Conservation (phyloP, 306 rosid species). For the Inga oerstediana region DNA sequence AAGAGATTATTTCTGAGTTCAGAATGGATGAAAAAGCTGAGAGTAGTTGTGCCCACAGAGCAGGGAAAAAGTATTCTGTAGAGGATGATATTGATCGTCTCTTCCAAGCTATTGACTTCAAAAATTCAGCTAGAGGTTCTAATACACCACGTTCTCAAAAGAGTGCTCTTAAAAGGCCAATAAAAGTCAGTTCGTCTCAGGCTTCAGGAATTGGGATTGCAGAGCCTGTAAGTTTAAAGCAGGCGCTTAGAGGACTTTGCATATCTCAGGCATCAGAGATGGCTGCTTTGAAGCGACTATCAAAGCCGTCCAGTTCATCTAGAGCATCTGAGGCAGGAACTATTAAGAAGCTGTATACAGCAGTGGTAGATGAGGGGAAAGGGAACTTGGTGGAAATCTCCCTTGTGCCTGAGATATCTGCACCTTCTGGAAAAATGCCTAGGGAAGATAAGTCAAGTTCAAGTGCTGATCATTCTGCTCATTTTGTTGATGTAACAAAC, state of each 20-base stretch:
- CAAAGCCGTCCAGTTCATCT: slow-evolving; percentile 73
- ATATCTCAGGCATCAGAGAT: slow-evolving; percentile 98
- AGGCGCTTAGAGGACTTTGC: slow-evolving; percentile 96
- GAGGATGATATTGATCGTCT: slow-evolving; percentile 91
- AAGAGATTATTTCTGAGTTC: slow-evolving; percentile 53
- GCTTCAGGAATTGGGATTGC: slow-evolving; percentile 92
- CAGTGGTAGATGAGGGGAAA: slow-evolving; percentile 76
- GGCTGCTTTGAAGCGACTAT: slow-evolving; percentile 90
- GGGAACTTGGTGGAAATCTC: slow-evolving; percentile 78
- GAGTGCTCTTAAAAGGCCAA: slow-evolving; percentile 93
- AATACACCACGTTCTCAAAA: slow-evolving; percentile 53
- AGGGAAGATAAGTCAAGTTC: slow-evolving; percentile 38
- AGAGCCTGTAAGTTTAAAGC: slow-evolving; percentile 92
- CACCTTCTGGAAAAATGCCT: slow-evolving; percentile 48
- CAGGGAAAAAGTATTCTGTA: slow-evolving; percentile 69
- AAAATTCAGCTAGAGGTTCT: slow-evolving; percentile 58
- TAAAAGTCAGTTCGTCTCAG: slow-evolving; percentile 70
- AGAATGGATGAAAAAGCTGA: slow-evolving; percentile 52
- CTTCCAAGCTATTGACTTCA: slow-evolving; percentile 81
- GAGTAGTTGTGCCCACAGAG: slow-evolving; percentile 44
- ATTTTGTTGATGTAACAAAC: slow-evolving; percentile 35
- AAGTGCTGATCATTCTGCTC: slow-evolving; percentile 39
- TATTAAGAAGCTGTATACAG: slow-evolving; percentile 73
- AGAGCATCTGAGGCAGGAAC: slow-evolving; percentile 90
- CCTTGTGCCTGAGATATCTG: slow-evolving; percentile 69